Conservation (phyloP, 441 rosid species). For the Croton laevigatus region DNA sequence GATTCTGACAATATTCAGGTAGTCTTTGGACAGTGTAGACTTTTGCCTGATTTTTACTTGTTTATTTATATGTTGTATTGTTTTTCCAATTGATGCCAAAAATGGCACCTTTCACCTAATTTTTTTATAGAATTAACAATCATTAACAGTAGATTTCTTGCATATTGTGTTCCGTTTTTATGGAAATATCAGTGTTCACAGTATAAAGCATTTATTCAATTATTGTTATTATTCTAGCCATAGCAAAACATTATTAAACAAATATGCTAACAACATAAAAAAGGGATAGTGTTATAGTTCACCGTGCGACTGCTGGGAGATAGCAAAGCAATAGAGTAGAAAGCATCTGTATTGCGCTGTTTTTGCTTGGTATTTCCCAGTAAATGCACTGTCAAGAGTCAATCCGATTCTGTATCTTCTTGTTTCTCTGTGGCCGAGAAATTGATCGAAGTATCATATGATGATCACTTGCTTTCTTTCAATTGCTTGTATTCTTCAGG, state of each 20-base stretch:
- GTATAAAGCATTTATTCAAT: background rate
- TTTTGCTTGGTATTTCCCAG: background rate
- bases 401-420: background rate
- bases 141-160: background rate
- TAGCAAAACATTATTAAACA: background rate
- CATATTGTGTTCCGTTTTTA: background rate
- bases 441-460: background rate
- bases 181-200: background rate
- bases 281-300: no score
- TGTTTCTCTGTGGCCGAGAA: slow-evolving; percentile 7
- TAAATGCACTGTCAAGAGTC: background rate
- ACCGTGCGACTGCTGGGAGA: no score
- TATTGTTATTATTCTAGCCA: background rate
- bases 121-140: background rate
- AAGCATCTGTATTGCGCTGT: no score
- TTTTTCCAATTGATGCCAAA: background rate
- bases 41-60: background rate
- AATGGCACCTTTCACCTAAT: background rate
- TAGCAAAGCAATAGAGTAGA: no score
- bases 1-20: background rate
- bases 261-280: background rate
- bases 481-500: slow-evolving; percentile 57
- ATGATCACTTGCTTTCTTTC: slow-evolving; percentile 31
- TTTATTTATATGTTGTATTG: background rate
- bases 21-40: background rate